A percentile compares a stretch with the other conserved stretches of the same genome.
These are phyloP conservation scores for Populus tomentosa DNA, from an alignment of 441 rosid species.

Conservation along the genomic window DNA sequence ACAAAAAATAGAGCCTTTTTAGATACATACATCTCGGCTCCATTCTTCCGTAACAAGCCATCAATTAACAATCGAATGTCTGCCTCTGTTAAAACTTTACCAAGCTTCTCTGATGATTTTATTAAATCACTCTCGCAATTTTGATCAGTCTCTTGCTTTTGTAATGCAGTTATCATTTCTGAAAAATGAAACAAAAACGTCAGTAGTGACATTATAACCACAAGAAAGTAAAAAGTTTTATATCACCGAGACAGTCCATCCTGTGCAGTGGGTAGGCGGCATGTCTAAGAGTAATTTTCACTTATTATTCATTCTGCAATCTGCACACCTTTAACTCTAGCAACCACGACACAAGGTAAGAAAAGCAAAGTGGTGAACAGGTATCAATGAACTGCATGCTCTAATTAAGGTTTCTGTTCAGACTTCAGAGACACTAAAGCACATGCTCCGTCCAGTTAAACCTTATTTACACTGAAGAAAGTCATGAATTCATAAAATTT, in stretches of 20 bases:
- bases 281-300: neutral
- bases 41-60: conserved; percentile 49
- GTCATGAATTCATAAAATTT: too few species aligned
- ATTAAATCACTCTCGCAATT: conserved; percentile 29
- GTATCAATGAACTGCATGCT: too few species aligned
- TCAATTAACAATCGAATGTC: conserved; percentile 55
- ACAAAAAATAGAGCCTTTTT: neutral
- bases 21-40: conserved; percentile 49
- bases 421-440: neutral
- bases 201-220: conserved; percentile 5
- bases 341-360: neutral
- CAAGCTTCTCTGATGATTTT: conserved; percentile 63
- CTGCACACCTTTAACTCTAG: neutral
- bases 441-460: neutral
- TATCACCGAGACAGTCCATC: neutral
- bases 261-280: neutral
- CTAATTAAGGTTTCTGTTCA: neutral
- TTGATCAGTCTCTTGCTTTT: conserved; percentile 38
- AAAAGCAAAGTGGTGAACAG: neutral
- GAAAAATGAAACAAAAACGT: conserved; percentile 20
- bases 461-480: neutral
- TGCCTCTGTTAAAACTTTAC: conserved; percentile 50
- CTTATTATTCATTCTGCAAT: neutral
- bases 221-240: neutral
- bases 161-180: conserved; percentile 59